A percentile compares a stretch with the other conserved stretches of the same genome.
Evolutionary conservation across 1,284 basidiomycete genomes (phyloP).

Genomic region (Coriolopsis trogii): DNA sequence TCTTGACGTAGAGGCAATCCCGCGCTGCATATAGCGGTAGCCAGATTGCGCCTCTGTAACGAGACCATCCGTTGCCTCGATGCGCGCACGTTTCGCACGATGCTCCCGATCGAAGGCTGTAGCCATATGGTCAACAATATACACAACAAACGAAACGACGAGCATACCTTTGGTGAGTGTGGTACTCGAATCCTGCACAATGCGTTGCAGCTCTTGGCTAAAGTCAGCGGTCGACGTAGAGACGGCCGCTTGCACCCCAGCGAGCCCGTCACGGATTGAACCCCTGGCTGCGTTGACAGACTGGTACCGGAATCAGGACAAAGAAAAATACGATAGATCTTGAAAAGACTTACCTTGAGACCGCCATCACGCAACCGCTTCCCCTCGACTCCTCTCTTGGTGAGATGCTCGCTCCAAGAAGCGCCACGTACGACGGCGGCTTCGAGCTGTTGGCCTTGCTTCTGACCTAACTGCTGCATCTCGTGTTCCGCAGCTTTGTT

Average conservation of each 20-base stretch:
- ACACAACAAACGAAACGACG: neutral
- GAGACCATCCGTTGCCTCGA: constrained; percentile 58
- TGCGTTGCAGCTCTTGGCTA: constrained; percentile 53
- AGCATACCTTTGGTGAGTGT: constrained; percentile 51
- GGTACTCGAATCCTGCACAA: constrained; percentile 46
- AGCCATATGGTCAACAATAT: neutral
- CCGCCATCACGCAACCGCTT: constrained; percentile 60
- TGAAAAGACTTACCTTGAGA: constrained; percentile 51
- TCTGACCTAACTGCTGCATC: constrained; percentile 48
- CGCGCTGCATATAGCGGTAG: constrained; percentile 50
- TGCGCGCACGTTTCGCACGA: constrained; percentile 66
- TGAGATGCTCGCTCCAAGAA: constrained; percentile 45
- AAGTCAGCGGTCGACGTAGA: constrained; percentile 54
- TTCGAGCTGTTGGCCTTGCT: constrained; percentile 51
- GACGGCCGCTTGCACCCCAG: constrained; percentile 47
- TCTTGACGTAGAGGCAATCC: constrained; percentile 52
- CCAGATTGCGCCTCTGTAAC: constrained; percentile 53
- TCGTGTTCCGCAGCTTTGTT: constrained; percentile 59
- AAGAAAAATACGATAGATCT: neutral
- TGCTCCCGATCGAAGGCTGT: constrained; percentile 63
- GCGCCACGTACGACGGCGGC: constrained; percentile 43
- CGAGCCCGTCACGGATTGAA: constrained; percentile 47
- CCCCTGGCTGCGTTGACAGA: constrained; percentile 42
- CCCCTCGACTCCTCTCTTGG: constrained; percentile 52
- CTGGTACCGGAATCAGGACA: constrained; percentile 36